phyloP scores from a whole-genome alignment of 352 stramenopile genomes.

The Globisporangium apiculatum region DNA sequence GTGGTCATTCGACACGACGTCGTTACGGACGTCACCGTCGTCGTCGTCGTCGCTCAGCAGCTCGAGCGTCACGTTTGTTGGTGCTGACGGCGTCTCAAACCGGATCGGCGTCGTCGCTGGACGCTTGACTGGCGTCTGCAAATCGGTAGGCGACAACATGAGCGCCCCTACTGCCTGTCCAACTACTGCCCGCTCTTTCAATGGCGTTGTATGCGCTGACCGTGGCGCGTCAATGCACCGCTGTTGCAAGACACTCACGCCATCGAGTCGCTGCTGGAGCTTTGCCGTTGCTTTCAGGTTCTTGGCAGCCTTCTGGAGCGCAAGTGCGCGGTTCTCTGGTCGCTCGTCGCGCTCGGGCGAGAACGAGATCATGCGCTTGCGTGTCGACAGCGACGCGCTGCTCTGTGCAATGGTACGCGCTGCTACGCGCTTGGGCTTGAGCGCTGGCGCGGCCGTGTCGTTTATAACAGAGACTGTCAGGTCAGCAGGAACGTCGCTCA shows the following conservation, averaged over 20 bases:
- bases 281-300: slow-evolving; percentile 71
- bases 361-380: slow-evolving; percentile 81
- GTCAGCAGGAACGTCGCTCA: background rate
- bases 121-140: slow-evolving; percentile 5
- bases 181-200: slow-evolving; percentile 3
- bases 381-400: slow-evolving; percentile 51
- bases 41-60: slow-evolving; percentile 7
- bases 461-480: background rate
- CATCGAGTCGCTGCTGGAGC: slow-evolving; percentile 52
- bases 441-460: background rate
- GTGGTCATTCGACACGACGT: no score
- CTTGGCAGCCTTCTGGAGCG: slow-evolving; percentile 52
- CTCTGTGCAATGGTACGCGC: slow-evolving; percentile 58
- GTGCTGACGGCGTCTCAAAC: slow-evolving; percentile 10
- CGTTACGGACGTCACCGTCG: background rate
- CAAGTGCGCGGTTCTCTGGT: slow-evolving; percentile 40
- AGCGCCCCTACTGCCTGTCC: background rate
- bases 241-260: slow-evolving; percentile 11
- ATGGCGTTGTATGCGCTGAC: slow-evolving; percentile 12
- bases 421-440: slow-evolving; percentile 15
- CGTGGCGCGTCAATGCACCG: slow-evolving; percentile 6
- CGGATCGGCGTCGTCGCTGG: background rate
- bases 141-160: background rate
- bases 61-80: slow-evolving; percentile 9
- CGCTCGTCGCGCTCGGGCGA: slow-evolving; percentile 56